Evolutionary conservation across 257 asterid species (phyloP).

Genomic region (Nicotiana paniculata): DNA sequence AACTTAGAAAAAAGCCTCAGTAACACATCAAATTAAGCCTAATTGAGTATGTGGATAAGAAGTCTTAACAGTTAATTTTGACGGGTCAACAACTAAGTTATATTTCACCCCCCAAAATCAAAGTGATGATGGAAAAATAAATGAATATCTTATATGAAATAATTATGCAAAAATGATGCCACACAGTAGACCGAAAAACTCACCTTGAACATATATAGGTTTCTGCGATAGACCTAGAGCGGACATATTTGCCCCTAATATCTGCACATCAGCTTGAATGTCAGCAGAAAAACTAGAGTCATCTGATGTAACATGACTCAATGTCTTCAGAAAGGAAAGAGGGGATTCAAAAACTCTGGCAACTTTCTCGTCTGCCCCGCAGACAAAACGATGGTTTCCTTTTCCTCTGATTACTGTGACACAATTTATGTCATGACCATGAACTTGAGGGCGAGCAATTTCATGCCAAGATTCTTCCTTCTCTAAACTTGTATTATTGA

Average conservation of each 20-base stretch:
- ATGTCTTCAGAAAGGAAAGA: slow-evolving; percentile 76
- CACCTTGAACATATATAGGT: slow-evolving; percentile 87
- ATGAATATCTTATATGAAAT: background rate
- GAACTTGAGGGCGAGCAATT: slow-evolving; percentile 98
- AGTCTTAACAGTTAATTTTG: background rate
- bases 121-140: slow-evolving; percentile 5
- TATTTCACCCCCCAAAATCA: background rate
- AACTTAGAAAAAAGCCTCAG: background rate
- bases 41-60: background rate
- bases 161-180: background rate
- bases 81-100: background rate
- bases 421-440: slow-evolving; percentile 93
- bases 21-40: background rate
- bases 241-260: slow-evolving; percentile 97
- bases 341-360: slow-evolving; percentile 95
- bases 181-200: slow-evolving; percentile 1
- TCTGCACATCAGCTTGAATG: slow-evolving; percentile 59
- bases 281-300: slow-evolving; percentile 39
- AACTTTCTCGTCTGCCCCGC: slow-evolving; percentile 98
- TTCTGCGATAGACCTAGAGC: slow-evolving; percentile 96
- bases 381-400: slow-evolving; percentile 81
- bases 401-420: slow-evolving; percentile 65
- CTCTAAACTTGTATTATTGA: slow-evolving; percentile 25
- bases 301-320: slow-evolving; percentile 48
- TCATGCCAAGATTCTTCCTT: slow-evolving; percentile 79